Percentiles rank a stretch among this genome's conserved stretches.
phyloP scores from a whole-genome alignment of 2,329 filamentous ascomycete genomes.

The Xylariaceae sp. region DNA sequence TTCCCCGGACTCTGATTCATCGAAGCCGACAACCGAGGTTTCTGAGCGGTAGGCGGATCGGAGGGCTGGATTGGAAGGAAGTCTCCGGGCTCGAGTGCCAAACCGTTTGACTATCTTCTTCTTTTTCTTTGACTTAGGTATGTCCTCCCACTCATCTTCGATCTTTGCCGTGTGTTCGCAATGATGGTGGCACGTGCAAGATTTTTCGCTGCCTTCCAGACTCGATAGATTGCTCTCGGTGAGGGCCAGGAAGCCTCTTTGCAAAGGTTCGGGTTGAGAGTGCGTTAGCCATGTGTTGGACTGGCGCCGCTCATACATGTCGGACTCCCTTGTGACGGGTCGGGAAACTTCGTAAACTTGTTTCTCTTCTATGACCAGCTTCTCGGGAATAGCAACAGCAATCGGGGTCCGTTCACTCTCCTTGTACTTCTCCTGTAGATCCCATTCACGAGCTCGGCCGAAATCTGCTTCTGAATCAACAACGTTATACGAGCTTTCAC shows the following conservation, averaged over 20 bases:
- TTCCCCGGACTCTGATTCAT: too few species aligned
- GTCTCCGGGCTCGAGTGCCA: constrained; percentile 24
- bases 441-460: constrained; percentile 27
- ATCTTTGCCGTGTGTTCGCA: too few species aligned
- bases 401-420: constrained; percentile 24
- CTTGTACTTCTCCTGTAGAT: constrained; percentile 31
- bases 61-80: constrained; percentile 27
- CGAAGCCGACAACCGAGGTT: too few species aligned
- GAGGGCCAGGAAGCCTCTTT: constrained; percentile 29
- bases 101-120: constrained; percentile 35
- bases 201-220: constrained; percentile 38
- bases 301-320: constrained; percentile 30
- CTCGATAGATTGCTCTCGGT: constrained; percentile 35
- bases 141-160: constrained; percentile 35
- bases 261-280: constrained; percentile 28
- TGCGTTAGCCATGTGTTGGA: constrained; percentile 32
- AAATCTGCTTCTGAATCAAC: constrained; percentile 19
- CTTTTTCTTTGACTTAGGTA: constrained; percentile 34
- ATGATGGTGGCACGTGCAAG: constrained; percentile 22
- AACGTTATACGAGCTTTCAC: constrained; percentile 28
- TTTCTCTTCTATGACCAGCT: constrained; percentile 19
- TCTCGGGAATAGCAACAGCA: constrained; percentile 14
- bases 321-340: constrained; percentile 20
- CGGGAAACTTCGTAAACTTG: constrained; percentile 28
- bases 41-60: constrained; percentile 34